phyloP scores from a whole-genome alignment of 805 yeast genomes.

The Clavispora carvajalis region DNA sequence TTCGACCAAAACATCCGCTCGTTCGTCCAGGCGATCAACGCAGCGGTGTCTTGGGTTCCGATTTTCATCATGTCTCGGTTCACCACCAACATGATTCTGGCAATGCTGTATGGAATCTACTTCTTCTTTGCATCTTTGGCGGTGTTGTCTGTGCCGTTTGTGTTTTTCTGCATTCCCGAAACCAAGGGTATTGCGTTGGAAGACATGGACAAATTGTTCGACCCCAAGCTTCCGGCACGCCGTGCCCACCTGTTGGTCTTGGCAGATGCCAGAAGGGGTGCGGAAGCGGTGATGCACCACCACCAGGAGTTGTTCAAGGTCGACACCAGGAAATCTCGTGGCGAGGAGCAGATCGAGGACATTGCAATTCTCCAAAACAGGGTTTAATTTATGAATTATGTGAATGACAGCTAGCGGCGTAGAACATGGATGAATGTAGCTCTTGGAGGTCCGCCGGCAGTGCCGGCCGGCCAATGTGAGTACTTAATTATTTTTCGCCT shows the following conservation, averaged over 20 bases:
- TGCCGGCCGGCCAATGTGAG: too few relatives aligned
- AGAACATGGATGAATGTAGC: too few relatives aligned
- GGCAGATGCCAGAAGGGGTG: constrained; percentile 12
- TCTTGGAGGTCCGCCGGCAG: too few relatives aligned
- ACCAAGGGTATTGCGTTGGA: constrained; percentile 35
- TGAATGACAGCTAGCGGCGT: too few relatives aligned
- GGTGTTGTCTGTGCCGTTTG: constrained; percentile 29
- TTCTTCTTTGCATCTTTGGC: constrained; percentile 34
- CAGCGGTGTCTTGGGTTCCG: constrained; percentile 37
- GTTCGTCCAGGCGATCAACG: constrained; percentile 36
- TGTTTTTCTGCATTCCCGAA: constrained; percentile 34
- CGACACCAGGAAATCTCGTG: constrained; percentile 18
- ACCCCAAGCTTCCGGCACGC: constrained; percentile 17
- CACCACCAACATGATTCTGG: constrained; percentile 30
- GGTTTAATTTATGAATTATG: too few relatives aligned
- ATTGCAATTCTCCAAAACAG: constrained; percentile 1
- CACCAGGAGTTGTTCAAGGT: constrained; percentile 15
- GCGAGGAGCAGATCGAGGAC: constrained; percentile 16
- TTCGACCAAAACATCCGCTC: constrained; percentile 38
- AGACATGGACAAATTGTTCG: constrained; percentile 26
- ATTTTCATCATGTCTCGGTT: constrained; percentile 33
- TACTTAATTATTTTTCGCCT: too few relatives aligned
- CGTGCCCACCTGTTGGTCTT: constrained; percentile 19
- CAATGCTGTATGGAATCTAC: constrained; percentile 33
- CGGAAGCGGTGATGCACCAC: constrained; percentile 12